Conservation (phyloP, 805 yeast species). For the Kregervanrija pseudodelftensis region DNA sequence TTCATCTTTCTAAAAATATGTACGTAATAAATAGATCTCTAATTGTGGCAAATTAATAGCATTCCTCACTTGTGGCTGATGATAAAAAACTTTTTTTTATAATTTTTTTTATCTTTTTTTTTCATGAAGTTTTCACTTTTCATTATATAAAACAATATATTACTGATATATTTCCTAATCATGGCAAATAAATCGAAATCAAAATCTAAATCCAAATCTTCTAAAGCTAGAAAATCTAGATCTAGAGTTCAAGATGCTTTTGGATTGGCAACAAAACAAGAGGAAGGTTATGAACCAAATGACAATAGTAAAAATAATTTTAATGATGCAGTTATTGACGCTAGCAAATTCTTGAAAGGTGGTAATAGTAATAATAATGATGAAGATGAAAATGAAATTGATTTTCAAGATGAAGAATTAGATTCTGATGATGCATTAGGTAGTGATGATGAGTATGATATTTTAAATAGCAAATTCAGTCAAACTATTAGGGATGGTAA, state of each 20-base stretch:
- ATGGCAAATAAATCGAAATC: conserved; percentile 7
- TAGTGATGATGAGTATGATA: conserved; percentile 64
- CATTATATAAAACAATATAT: not conserved
- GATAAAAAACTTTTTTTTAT: not conserved
- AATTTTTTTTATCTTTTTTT: not conserved
- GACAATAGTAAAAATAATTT: conserved; percentile 8
- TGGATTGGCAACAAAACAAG: conserved; percentile 21
- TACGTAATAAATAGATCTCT: too few relatives aligned
- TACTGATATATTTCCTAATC: not conserved
- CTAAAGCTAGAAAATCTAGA: conserved; percentile 7
- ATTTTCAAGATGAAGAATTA: conserved; percentile 32
- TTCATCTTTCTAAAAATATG: too few relatives aligned
- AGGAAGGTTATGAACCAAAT: conserved; percentile 1
- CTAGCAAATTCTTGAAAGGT: conserved; percentile 22
- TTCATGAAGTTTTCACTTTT: not conserved
- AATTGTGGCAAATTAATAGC: too few relatives aligned
- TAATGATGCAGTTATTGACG: conserved; percentile 26
- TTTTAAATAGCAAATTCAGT: conserved; percentile 57
- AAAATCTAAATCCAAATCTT: conserved; percentile 10
- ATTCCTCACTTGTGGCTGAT: too few relatives aligned
- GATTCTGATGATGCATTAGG: conserved; percentile 84
- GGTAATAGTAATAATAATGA: conserved; percentile 1
- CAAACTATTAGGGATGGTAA: conserved; percentile 61
- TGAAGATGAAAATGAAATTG: conserved; percentile 20
- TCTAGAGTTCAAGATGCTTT: conserved; percentile 22